Base-by-base conservation (phyloP, 2,329 filamentous ascomycete species). In the Calonectria crousiana region DNA sequence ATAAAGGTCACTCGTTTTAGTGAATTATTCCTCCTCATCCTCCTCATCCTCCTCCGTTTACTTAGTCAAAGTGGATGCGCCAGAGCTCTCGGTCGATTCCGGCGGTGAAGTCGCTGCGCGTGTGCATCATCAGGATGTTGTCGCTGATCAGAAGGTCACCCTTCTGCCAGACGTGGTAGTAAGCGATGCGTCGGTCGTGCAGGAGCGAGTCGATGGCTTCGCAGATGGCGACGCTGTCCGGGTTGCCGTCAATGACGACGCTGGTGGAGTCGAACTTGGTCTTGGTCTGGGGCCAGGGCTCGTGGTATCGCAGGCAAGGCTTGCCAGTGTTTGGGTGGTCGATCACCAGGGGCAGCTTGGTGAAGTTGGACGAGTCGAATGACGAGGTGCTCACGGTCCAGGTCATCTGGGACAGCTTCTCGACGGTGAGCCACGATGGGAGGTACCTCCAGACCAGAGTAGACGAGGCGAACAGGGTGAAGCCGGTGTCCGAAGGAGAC, bases 71-170 rank as follows among this genome's bases (percentile, higher is more conserved):
- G 75, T 89, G 87, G 67, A 90, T 88, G 18, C 88, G 79, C 88
- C 88, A 90, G 47, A 89, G 78, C 76, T 89, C 88, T 26, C 87
- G 79, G 64, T 87, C 84, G 30, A 84, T 83, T 0, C 86, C 86
- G 0, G 86, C 83, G 2, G 79, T 82, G 58, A 88, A 89, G 51
- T 86, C 85, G 62, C 85, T 89, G 62, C 87, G 81, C 0, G 88
- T 90, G 67, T 90, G 88, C 86, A 90, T 85, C 75, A 85, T 86
- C 69, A 87, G 71, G 4, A 86, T 78, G 64, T 91, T 91, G 75
- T 91, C 90, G 73, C 83, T 90, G 6, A 91, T 80, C 1, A 91
- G 74, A 47, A 91, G 58, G 77, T 91, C 90, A 0, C 90, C 89
- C 81, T 88, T 86, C 67, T 91, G 86, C 89, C 90, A 91, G 6